Base-by-base conservation (phyloP, 169 alveolate species). In the Babesia divergens region DNA sequence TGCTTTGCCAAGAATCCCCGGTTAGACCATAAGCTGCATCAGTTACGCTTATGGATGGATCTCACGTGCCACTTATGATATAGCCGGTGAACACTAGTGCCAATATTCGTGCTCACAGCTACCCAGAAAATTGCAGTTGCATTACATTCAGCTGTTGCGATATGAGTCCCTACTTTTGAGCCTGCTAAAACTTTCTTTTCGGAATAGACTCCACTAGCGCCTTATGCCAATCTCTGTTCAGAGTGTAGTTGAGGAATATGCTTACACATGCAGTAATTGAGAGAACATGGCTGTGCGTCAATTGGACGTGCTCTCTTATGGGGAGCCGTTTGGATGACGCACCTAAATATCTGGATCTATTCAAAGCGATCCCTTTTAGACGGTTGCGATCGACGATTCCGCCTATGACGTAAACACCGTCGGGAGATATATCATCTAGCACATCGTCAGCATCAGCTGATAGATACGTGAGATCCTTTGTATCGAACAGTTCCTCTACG, bases 301-400 rank as follows among this genome's bases (percentile, higher is more conserved):
- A 77, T 43, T 65, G 35, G 13, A 86, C 37, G 38, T 84, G 60
- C 34, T 81, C 90, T 29, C 42, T 40, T 20, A 86, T 76, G 47
- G 91, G 91, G 2, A 84, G 74, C 14, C 90, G 44, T 13, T 71
- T 85, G 26, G 86, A 71, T 24, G 20, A 38, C 7, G 79, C 59
- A 5, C 86, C 88, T 3, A 70, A 35, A 24, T 49, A 49, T 16
- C 38, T 56, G 47, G 91, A 65, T 35, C 67, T 71, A 26, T 55
- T 65, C 31, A 56, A 31, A 0, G 90, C 65, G 7, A 86, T 60
- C 3, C 84, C 83, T 34, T 84, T 84, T 42, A 68, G 55, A 38
- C 92, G 32, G 72, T 86, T 86, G 56, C 90, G 80, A 53, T 86
- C 92, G 2, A 86, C 92, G 2, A 86, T 52, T 47, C 92, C 92